A percentile compares a stretch with the other conserved stretches of the same genome.
Conservation (phyloP, 768 basidiomycete species). For the Boletus tylopilopsis region DNA sequence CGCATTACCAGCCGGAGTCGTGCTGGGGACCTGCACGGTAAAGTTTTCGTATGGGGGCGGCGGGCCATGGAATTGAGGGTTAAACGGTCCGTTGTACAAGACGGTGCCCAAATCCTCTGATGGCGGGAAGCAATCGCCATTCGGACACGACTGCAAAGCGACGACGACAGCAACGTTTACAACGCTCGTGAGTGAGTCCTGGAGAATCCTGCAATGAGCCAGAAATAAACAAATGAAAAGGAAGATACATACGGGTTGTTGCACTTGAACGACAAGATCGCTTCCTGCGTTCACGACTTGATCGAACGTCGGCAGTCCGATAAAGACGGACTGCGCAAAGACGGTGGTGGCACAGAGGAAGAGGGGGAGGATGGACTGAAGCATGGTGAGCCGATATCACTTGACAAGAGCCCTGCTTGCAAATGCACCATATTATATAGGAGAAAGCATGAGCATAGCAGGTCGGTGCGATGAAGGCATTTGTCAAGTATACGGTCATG, state of each 20-base stretch:
- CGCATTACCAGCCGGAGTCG: conserved; percentile 27
- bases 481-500: background rate
- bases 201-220: background rate
- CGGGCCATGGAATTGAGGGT: conserved; percentile 28
- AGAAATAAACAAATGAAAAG: background rate
- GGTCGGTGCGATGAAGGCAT: background rate
- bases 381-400: too few relatives aligned
- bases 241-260: conserved; percentile 43
- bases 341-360: conserved; percentile 32
- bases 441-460: background rate
- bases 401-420: background rate
- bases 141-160: conserved; percentile 39
- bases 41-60: conserved; percentile 44
- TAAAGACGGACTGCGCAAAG: conserved; percentile 39
- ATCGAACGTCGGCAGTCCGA: conserved; percentile 35
- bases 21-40: conserved; percentile 37
- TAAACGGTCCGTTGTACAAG: conserved; percentile 45
- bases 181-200: conserved; percentile 38
- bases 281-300: conserved; percentile 35
- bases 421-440: conserved; percentile 10
- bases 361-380: conserved; percentile 11
- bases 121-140: conserved; percentile 22
- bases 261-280: conserved; percentile 42
- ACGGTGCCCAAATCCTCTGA: conserved; percentile 36
- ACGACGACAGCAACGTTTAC: conserved; percentile 46